A percentile compares a stretch with the other conserved stretches of the same genome.
These are phyloP conservation scores for Ceratobasidium sp. DNA, from an alignment of 1,284 basidiomycete genomes.

Conservation along the genomic window DNA sequence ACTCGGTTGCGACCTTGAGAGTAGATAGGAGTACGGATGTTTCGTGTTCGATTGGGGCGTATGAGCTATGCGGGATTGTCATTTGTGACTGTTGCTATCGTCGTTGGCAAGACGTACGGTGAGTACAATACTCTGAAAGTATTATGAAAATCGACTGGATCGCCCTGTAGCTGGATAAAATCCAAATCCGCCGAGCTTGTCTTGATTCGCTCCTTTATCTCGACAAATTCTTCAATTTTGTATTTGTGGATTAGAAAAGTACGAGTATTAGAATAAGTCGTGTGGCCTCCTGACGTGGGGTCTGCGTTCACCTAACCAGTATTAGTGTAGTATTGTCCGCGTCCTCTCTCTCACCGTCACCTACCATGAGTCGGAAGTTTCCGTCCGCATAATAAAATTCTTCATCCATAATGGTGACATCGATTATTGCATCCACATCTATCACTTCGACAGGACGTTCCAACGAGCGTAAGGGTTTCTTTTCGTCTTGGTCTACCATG, in stretches of 20 bases:
- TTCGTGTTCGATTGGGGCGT: background rate
- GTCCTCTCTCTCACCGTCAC: background rate
- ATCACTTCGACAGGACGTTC: background rate
- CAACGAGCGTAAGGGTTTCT: no score
- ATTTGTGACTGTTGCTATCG: no score
- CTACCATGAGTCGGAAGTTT: slow-evolving; percentile 1
- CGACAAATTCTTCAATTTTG: slow-evolving; percentile 2
- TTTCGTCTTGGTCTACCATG: no score
- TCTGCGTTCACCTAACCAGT: background rate
- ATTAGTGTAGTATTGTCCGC: background rate
- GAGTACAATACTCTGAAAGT: slow-evolving; percentile 15
- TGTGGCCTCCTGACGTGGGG: background rate
- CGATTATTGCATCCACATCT: background rate
- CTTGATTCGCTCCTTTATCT: background rate
- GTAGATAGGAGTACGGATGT: background rate
- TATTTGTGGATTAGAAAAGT: slow-evolving; percentile 4
- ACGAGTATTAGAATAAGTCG: background rate
- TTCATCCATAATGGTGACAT: background rate
- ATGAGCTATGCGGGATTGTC: background rate
- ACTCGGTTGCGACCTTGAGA: background rate
- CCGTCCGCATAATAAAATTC: slow-evolving; percentile 26
- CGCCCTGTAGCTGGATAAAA: background rate
- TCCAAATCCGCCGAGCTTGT: background rate
- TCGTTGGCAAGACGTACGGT: background rate
- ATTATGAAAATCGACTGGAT: slow-evolving; percentile 14